A percentile compares a stretch with the other conserved stretches of the same genome.
Conservation (phyloP, 1,284 basidiomycete genomes). For the Abortiporus biennis region DNA sequence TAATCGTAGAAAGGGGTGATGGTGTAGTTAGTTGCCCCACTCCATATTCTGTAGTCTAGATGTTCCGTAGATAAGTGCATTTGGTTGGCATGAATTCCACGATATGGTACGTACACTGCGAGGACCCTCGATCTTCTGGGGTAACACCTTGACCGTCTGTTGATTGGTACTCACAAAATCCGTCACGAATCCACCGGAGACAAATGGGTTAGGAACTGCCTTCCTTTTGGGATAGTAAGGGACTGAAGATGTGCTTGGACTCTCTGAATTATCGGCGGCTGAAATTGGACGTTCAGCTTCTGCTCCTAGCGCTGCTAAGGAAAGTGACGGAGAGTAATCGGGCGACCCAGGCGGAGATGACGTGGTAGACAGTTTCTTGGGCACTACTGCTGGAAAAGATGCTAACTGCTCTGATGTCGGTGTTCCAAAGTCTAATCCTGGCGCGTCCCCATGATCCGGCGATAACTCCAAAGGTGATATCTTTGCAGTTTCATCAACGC, state of each 20-base stretch:
- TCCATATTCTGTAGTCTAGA: too few relatives aligned
- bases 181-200: conserved; percentile 45
- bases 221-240: conserved; percentile 17
- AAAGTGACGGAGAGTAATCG: background rate
- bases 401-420: background rate
- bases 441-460: conserved; percentile 10
- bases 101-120: too few relatives aligned
- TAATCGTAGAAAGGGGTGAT: too few relatives aligned
- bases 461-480: conserved; percentile 9
- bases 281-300: background rate
- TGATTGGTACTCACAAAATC: conserved; percentile 32
- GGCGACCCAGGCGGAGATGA: background rate
- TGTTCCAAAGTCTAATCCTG: conserved; percentile 7
- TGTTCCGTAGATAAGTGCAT: too few relatives aligned
- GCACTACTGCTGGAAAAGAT: background rate
- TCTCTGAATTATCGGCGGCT: background rate
- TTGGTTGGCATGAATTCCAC: too few relatives aligned
- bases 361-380: background rate
- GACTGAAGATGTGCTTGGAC: background rate
- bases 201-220: conserved; percentile 34
- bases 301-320: too few relatives aligned
- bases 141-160: background rate
- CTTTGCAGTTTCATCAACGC: background rate
- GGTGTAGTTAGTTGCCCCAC: too few relatives aligned
- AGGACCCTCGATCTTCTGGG: too few relatives aligned